Evolutionary conservation across 257 asterid species (phyloP), one percentile per base, ranked within the genome.

Genomic region (Jacaranda copaia): DNA sequence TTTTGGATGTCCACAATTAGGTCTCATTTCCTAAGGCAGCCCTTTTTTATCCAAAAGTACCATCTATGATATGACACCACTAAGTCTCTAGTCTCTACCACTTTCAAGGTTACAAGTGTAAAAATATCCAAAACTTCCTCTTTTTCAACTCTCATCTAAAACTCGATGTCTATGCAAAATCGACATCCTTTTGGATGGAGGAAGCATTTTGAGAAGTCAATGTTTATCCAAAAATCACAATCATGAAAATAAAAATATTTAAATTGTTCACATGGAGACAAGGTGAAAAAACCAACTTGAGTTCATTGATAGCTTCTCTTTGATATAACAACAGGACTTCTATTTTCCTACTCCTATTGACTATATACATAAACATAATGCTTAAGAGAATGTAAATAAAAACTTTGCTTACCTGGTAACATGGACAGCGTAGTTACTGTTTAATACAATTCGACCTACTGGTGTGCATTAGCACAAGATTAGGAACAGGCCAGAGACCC

Each of bases 201-300:
- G 40, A 16, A 18, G 10, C 19, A 49, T 19, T 5, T 8, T 32
- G 15, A 32, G 8, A 51, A 4, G 4, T n/a, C 8, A 49, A 51
- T 32, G 32, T 15, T 70, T 51, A 4, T 25, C 74, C 48, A 70
- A 15, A 49, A 18, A 57, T 19, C 68, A 71, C 36, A 56, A 53
- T 55, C 40, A 55, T n/a, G n/a, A 10, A n/a, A 36, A 40, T 14
- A 71, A 14, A 53, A 52, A 36, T 3, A 12, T n/a, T 53, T 65
- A 42, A 39, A 46, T 32, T 25, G 10, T 12, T 69, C 43, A 48
- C 7, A 14, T 11, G 45, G 61, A 51, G 48, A 69, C 59, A 49
- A 49, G 11, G 43, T 19, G 59, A 6, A 45, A 16, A 65, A n/a
- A 42, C 53, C 20, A 16, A 65, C 36, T 15, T 15, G 70, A 25